Percentiles rank a stretch among this genome's conserved stretches.
Conservation (phyloP, 768 basidiomycete species). For the Tephrocybe sp. region DNA sequence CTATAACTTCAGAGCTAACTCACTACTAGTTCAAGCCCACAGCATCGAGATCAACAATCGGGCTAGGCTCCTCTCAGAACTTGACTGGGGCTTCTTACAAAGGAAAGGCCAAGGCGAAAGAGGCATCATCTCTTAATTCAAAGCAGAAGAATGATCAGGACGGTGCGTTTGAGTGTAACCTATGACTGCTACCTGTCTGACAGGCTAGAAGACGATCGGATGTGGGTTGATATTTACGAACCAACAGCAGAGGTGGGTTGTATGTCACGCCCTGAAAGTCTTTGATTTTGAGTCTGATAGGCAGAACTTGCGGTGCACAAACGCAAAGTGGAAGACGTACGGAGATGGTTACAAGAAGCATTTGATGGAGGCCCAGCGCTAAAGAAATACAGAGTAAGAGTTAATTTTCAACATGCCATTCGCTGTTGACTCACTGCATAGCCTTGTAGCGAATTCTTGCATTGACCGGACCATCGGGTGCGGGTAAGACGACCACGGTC, state of each 20-base stretch:
- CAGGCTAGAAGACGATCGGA: slow-evolving; percentile 30
- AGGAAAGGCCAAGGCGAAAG: slow-evolving; percentile 25
- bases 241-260: slow-evolving; percentile 52
- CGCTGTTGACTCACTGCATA: neutral
- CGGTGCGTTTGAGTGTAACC: too few species aligned
- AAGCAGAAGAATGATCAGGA: too few species aligned
- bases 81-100: neutral
- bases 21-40: slow-evolving; percentile 11
- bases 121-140: slow-evolving; percentile 15
- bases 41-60: slow-evolving; percentile 1
- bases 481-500: slow-evolving; percentile 87
- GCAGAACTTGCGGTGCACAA: slow-evolving; percentile 79
- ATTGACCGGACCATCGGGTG: slow-evolving; percentile 86
- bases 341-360: slow-evolving; percentile 73
- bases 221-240: slow-evolving; percentile 70
- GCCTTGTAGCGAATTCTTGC: slow-evolving; percentile 78
- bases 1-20: neutral
- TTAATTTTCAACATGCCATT: neutral
- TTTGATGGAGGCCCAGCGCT: slow-evolving; percentile 65
- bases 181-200: neutral
- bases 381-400: slow-evolving; percentile 71
- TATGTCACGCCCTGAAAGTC: neutral
- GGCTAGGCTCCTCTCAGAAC: slow-evolving; percentile 5
- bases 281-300: slow-evolving; percentile 31
- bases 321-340: slow-evolving; percentile 76